Base-by-base conservation (phyloP, 2,329 filamentous ascomycete genomes). In the Neofusicoccum kwambonambiense region DNA sequence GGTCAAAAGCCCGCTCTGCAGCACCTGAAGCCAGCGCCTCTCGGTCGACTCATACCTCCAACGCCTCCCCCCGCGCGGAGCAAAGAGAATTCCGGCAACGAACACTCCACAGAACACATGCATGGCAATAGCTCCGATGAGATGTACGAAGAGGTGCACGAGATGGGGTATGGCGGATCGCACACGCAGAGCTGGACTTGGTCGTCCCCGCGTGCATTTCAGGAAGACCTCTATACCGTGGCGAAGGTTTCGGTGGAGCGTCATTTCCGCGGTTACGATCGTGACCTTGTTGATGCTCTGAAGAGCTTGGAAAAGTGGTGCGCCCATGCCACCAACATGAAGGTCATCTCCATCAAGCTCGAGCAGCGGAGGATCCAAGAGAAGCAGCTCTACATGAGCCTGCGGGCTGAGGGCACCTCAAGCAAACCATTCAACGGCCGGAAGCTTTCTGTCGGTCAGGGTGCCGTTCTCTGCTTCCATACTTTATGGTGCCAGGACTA, bases 401-500 rank as follows among this genome's bases (percentile, higher is more conserved):
- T 52, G 12, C 54, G 42, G 12, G 41, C 49, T 22, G 35, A 64
- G 31, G 7, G 41, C 8, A 27, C 17, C n/a, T 7, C 22, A 39
- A 17, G 50, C 34, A 45, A 56, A 45, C 45, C 67, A 9, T 61
- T 62, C 42, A 41, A 50, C 27, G 47, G 62, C 17, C 27, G 57
- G 35, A 49, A 60, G 17, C 19, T 64, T 7, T 49, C 37, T 6
- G 45, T 56, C n/a, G 47, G 62, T 41, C 58, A 57, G 13, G 52
- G 72, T 8, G 70, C 72, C 1, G 78, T 79, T 4, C 74, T 81
- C 4, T 72, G 72, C 37, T 67, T 72, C 49, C 70, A 72, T 19
- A 81, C 80, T 0, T 75, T 81, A 64, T 82, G 76, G 76, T 78
- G 76, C 64, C 19, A 44, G 0, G 47, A 66, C 72, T 67, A 66